Percentiles rank a stretch among this genome's conserved stretches.
These are phyloP conservation scores for Ormosia semicastrata DNA, from an alignment of 306 rosid species.

Conservation along the genomic window DNA sequence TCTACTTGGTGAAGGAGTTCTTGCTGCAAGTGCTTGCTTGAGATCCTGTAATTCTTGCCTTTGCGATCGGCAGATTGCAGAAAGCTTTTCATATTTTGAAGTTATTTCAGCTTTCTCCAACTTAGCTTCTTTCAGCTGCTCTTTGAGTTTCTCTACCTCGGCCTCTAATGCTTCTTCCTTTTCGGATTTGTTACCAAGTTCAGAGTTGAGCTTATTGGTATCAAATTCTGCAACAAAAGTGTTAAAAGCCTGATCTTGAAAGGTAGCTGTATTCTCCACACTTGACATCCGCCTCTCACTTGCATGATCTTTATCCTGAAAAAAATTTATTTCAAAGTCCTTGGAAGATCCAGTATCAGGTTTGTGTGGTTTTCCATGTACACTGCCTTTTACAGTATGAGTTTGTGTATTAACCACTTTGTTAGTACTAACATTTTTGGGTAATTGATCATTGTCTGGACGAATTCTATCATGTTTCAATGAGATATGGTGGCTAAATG, in stretches of 20 bases:
- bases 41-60: conserved; percentile 95
- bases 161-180: conserved; percentile 75
- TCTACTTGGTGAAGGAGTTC: conserved; percentile 67
- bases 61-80: conserved; percentile 93
- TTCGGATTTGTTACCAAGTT: conserved; percentile 42
- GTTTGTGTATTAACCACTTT: conserved; percentile 43
- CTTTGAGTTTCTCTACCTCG: conserved; percentile 75
- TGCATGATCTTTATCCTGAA: conserved; percentile 40
- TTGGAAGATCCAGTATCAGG: conserved; percentile 45
- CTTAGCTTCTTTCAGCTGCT: conserved; percentile 72
- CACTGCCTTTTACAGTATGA: conserved; percentile 45
- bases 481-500: conserved; percentile 40
- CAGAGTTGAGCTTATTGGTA: conserved; percentile 50
- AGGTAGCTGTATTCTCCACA: conserved; percentile 44
- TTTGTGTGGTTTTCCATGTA: conserved; percentile 49
- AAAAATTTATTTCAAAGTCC: conserved; percentile 66
- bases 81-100: conserved; percentile 85
- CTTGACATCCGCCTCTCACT: conserved; percentile 41
- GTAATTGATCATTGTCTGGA: conserved; percentile 45
- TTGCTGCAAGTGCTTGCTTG: conserved; percentile 75
- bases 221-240: conserved; percentile 86
- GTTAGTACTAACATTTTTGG: conserved; percentile 48
- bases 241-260: conserved; percentile 66
- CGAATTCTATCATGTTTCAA: conserved; percentile 44
- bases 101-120: conserved; percentile 82